These are phyloP conservation scores for Eucalyptus curtisii DNA, from an alignment of 345 rosid species.

Conservation along the genomic window DNA sequence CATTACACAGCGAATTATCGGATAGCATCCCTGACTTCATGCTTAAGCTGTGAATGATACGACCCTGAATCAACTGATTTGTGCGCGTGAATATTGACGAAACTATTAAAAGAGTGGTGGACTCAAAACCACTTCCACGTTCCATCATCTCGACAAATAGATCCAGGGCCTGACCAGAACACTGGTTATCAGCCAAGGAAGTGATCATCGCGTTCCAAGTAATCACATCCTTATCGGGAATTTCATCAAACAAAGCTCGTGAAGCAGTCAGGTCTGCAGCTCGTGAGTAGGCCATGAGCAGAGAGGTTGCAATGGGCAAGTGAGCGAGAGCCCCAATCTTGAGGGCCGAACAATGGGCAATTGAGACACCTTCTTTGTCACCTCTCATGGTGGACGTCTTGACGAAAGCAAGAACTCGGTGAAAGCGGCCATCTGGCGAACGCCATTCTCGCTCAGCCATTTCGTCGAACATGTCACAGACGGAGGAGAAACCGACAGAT, in stretches of 20 bases:
- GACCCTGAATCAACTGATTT: constrained; percentile 7
- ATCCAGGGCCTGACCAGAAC: constrained; percentile 13
- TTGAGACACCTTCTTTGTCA: neutral
- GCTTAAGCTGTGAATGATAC: constrained; percentile 27
- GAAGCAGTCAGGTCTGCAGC: constrained; percentile 17
- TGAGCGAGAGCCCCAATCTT: constrained; percentile 40
- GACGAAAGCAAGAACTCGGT: constrained; percentile 13
- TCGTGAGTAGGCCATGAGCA: constrained; percentile 35
- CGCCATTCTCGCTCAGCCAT: constrained; percentile 16
- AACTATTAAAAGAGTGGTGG: constrained; percentile 36
- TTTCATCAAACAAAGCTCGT: constrained; percentile 24
- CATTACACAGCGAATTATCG: constrained; percentile 33
- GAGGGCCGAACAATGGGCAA: constrained; percentile 40
- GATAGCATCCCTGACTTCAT: constrained; percentile 27
- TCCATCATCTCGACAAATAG: constrained; percentile 24
- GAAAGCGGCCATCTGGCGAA: neutral
- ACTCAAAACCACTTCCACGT: constrained; percentile 31
- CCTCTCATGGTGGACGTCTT: constrained; percentile 6
- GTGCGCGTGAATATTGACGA: constrained; percentile 16
- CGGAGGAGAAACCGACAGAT: neutral
- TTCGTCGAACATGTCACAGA: constrained; percentile 22
- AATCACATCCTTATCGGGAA: constrained; percentile 29
- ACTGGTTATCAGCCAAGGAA: constrained; percentile 24
- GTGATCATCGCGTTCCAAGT: constrained; percentile 55
- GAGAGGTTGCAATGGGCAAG: constrained; percentile 29